Percentiles rank a stretch among this genome's conserved stretches.
These are phyloP conservation scores for Fusarium sp. DNA, from an alignment of 2,329 filamentous ascomycete species.

Conservation along the genomic window DNA sequence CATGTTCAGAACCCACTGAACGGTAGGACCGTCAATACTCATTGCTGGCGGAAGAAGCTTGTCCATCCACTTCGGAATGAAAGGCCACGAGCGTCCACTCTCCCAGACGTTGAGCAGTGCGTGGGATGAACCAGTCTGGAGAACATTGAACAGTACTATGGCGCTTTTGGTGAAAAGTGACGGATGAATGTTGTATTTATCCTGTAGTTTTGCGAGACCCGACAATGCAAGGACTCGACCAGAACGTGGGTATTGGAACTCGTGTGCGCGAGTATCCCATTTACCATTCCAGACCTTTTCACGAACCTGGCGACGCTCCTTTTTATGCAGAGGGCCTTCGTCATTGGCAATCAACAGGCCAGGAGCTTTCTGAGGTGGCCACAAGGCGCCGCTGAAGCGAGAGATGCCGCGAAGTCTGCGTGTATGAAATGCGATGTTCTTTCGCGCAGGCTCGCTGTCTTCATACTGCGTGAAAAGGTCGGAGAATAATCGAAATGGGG, in stretches of 20 bases:
- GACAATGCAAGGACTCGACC: constrained; percentile 44
- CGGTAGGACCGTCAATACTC: constrained; percentile 51
- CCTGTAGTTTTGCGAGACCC: constrained; percentile 34
- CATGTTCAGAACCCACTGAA: constrained; percentile 50
- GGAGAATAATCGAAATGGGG: constrained; percentile 45
- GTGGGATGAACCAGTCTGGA: constrained; percentile 44
- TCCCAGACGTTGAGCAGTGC: constrained; percentile 50
- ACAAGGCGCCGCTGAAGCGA: constrained; percentile 43
- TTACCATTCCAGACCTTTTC: constrained; percentile 42
- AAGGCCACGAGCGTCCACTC: constrained; percentile 49
- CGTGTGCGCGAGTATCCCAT: constrained; percentile 38
- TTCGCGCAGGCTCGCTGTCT: constrained; percentile 41
- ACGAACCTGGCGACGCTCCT: constrained; percentile 36
- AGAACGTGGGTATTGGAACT: constrained; percentile 45
- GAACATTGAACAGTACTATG: constrained; percentile 47
- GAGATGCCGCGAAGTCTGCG: constrained; percentile 48
- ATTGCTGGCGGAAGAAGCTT: constrained; percentile 47
- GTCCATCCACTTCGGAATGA: constrained; percentile 49
- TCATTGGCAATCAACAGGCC: constrained; percentile 49
- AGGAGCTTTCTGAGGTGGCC: constrained; percentile 46
- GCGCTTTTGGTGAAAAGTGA: constrained; percentile 46
- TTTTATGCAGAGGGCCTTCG: constrained; percentile 17
- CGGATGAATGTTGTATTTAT: constrained; percentile 35
- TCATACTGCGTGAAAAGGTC: constrained; percentile 46
- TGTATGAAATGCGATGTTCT: constrained; percentile 44